A percentile compares a stretch with the other conserved stretches of the same genome.
Evolutionary conservation across 129 eudicot genomes (phyloP).

Genomic region (Scalesia atractyloides): DNA sequence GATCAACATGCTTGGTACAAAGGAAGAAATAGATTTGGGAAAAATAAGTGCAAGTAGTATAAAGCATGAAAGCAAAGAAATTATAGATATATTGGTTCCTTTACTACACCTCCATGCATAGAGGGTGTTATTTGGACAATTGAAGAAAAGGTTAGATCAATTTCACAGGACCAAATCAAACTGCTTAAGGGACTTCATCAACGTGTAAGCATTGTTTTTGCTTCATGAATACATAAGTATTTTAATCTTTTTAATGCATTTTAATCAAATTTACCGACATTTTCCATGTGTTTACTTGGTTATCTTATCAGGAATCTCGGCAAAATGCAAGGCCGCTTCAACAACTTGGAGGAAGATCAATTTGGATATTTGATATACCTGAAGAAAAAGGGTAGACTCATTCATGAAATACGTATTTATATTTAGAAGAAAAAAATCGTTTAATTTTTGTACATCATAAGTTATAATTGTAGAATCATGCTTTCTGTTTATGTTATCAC

Average conservation of each 20-base stretch:
- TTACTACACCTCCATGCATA: conserved; percentile 64
- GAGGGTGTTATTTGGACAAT: conserved; percentile 64
- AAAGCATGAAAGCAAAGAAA: conserved; percentile 39
- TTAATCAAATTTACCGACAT: neutral
- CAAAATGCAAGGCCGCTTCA: conserved; percentile 70
- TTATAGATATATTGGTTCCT: conserved; percentile 61
- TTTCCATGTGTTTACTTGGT: neutral
- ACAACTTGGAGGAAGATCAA: conserved; percentile 31
- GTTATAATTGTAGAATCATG: too few species aligned
- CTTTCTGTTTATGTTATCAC: too few species aligned
- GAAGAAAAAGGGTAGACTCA: conserved; percentile 4
- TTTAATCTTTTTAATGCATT: neutral
- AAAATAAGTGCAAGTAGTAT: conserved; percentile 36
- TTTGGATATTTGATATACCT: conserved; percentile 28
- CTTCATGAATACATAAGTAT: neutral
- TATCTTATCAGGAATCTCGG: conserved; percentile 37
- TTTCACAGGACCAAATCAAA: conserved; percentile 48
- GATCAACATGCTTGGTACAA: neutral
- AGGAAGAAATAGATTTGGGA: conserved; percentile 28
- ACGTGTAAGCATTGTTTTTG: conserved; percentile 27
- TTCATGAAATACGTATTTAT: neutral
- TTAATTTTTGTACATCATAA: too few species aligned
- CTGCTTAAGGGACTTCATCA: conserved; percentile 39
- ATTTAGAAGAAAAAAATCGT: too few species aligned
- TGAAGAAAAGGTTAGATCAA: conserved; percentile 38